Base-by-base conservation (phyloP, 352 stramenopile genomes). In the Phytophthora megakarya region DNA sequence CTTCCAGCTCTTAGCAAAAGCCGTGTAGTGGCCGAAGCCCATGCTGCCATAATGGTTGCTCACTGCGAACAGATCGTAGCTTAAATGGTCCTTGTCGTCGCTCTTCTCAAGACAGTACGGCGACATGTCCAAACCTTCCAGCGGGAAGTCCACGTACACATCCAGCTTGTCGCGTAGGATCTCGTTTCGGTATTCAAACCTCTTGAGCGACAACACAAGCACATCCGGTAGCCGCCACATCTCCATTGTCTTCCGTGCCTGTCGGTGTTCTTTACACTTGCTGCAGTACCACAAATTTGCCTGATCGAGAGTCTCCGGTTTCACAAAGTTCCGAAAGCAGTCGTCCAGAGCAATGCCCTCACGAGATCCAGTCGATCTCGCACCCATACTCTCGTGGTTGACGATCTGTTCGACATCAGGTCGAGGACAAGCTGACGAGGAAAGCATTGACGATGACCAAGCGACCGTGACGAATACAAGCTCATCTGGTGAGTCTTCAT, bases 21-120 rank as follows among this genome's bases (percentile, higher is more conserved):
- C 89, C 13, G 90, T 97, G 69, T 97, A 97, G 70, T 97, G 90
- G 15, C 90, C 90, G 52, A 93, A 97, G 30, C 84, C 89, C 81
- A 95, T 95, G 48, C 78, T 81, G 37, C 90, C 90, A 45, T 94
- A 96, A 73, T 97, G 90, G 59, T 97, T 97, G 61, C 84, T 90
- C 46, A 97, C 89, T 12, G 82, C 90, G 45, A 95, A 97, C 11
- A 97, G 65, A 67, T 97, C 87, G 70, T 97, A 97, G 28, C 65
- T 63, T 6, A 90, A 42, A 39, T 80, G 61, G 26, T 80, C 68
- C 33, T 76, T 65, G 25, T 76, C 64, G 21, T 48, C 47, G 7
- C 57, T 68, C 52, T 78, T 73, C 53, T 90, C 73, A n/a, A 94
- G 80, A 40, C 88, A 86, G 68, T 85, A 97, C 19, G 74, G 68